Base-by-base conservation (phyloP, 2,329 filamentous ascomycete species). In the Sclerotinia minor region DNA sequence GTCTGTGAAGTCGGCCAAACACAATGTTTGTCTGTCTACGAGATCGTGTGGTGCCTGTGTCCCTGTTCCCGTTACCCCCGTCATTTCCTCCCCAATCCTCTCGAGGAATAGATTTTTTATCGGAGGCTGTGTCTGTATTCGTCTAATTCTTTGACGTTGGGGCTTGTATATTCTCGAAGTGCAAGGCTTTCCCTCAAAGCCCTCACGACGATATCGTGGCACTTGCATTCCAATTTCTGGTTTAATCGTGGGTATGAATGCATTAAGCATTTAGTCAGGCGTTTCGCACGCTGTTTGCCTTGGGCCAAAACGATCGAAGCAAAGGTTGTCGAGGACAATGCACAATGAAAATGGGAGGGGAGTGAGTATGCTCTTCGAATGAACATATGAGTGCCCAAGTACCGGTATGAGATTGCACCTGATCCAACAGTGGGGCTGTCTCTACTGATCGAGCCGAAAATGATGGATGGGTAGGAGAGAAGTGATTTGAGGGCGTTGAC, bases 21-120 rank as follows among this genome's bases (percentile, higher is more conserved):
- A 77, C 13, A 77, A 68, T 2, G 72, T 74, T n/a, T 69, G 44
- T 69, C 76, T 70, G 24, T 76, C 70, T 52, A 76, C 70, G 15
- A 73, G 52, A 9, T 60, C 65, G 32, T 64, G 65, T 35, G 73
- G 72, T 26, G 54, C 35, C 60, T 59, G 44, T n/a, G 69, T 38
- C 60, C 70, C 66, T 65, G 60, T 45, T 47, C 24, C 64, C 35
- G 47, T 59, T 49, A 70, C 67, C 52, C 65, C 65, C 65, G 63
- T 69, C 63, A 67, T 69, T 67, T 66, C 71, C 55, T 70, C 61
- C 63, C 69, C 70, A 52, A 52, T 41, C 69, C 59, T 64, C 67
- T 67, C 52, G 9, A 53, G 21, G 21, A 66, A 45, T 9, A 65
- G 63, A 29, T 53, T 66, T 55, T 70, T 72, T 24, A 41, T 35